Percentiles rank a stretch among this genome's conserved stretches.
Conservation (phyloP, 371 early-diverging fungal species). For the Mucor irregularis region DNA sequence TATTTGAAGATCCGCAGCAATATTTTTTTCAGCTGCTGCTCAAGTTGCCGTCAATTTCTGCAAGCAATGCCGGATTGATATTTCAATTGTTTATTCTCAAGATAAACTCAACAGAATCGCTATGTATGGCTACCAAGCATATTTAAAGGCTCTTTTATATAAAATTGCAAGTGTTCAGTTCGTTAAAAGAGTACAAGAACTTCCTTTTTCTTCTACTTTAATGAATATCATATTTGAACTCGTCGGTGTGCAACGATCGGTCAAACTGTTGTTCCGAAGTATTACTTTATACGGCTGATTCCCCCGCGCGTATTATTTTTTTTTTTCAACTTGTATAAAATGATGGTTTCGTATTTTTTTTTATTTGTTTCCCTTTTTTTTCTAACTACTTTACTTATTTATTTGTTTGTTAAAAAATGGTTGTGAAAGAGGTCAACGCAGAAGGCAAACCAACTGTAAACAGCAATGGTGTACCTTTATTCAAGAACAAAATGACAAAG, state of each 20-base stretch:
- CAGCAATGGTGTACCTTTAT: constrained; percentile 45
- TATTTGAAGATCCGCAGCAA: no score
- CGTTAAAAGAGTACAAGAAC: no score
- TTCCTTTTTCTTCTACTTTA: no score
- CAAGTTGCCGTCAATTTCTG: constrained; percentile 3
- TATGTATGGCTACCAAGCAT: no score
- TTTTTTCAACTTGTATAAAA: neutral
- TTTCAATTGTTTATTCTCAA: neutral
- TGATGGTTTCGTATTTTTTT: neutral
- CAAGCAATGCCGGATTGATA: constrained; percentile 2
- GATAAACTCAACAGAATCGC: neutral
- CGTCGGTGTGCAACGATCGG: constrained; percentile 1
- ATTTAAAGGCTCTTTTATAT: no score
- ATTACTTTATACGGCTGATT: neutral
- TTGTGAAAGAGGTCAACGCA: constrained; percentile 14
- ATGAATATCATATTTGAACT: no score
- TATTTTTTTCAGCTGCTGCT: no score
- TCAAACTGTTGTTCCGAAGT: neutral
- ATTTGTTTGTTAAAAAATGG: constrained; percentile 3
- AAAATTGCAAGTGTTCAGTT: no score
- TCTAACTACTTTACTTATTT: neutral
- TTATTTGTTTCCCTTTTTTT: neutral
- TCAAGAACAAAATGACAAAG: constrained; percentile 36
- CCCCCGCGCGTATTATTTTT: neutral
- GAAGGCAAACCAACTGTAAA: constrained; percentile 17